A percentile compares a stretch with the other conserved stretches of the same genome.
These are phyloP conservation scores for Pittosporum tobira DNA, from an alignment of 129 eudicot genomes.

Conservation along the genomic window DNA sequence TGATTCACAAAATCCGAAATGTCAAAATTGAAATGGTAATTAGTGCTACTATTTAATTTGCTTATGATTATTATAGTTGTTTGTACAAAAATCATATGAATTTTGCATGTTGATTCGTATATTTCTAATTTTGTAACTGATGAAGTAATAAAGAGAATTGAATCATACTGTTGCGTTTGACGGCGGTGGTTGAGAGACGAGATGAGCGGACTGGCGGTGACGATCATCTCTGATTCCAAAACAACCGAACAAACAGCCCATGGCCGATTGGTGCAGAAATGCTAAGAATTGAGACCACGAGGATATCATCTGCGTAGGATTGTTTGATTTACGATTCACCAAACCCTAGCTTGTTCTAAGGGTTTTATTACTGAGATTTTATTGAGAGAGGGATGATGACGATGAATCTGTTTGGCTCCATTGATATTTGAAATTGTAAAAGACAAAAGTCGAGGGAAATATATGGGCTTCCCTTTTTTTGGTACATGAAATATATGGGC, in stretches of 20 bases:
- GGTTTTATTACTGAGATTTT: neutral
- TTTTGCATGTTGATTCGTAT: too few species aligned
- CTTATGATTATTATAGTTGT: too few species aligned
- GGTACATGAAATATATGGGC: too few species aligned
- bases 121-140: neutral
- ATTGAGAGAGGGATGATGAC: too few species aligned
- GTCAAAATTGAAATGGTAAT: too few species aligned
- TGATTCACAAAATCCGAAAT: too few species aligned
- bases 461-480: too few species aligned
- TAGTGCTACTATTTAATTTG: too few species aligned
- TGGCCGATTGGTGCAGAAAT: conserved; percentile 2
- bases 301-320: neutral
- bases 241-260: conserved; percentile 7
- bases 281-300: conserved; percentile 2
- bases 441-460: too few species aligned
- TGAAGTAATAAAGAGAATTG: neutral
- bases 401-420: too few species aligned
- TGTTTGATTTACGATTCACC: neutral
- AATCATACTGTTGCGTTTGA: neutral
- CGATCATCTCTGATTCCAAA: neutral
- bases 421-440: too few species aligned
- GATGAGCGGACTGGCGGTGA: conserved; percentile 6
- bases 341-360: neutral
- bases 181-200: conserved; percentile 2
- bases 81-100: too few species aligned